A percentile compares a stretch with the other conserved stretches of the same genome.
These are phyloP conservation scores for Globisporangium cylindrosporum DNA, from an alignment of 352 stramenopile species.

Conservation along the genomic window DNA sequence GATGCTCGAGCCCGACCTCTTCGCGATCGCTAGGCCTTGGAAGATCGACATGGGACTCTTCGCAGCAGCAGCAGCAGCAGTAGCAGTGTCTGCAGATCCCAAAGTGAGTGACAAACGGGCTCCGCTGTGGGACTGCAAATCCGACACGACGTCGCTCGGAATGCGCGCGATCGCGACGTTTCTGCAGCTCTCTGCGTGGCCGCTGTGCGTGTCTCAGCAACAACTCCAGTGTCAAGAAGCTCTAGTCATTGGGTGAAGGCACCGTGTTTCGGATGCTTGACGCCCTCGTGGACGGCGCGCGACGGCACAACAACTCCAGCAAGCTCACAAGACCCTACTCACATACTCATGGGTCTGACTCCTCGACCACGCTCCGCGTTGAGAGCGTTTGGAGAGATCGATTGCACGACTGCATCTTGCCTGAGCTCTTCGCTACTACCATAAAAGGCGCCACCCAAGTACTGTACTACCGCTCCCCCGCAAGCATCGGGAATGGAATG, in stretches of 20 bases:
- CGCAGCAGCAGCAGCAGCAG: no score
- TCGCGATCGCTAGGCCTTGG: background rate
- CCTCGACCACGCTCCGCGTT: background rate
- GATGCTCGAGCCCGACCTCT: background rate
- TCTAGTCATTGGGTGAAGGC: background rate
- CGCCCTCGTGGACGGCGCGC: background rate
- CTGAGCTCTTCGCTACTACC: background rate
- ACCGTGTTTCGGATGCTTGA: background rate
- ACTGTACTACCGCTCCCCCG: conserved; percentile 1
- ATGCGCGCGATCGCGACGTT: conserved; percentile 1
- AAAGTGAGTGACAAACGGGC: background rate
- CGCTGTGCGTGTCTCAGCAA: background rate
- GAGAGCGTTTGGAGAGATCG: background rate
- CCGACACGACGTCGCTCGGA: background rate
- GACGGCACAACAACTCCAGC: no score
- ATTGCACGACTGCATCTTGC: conserved; percentile 3
- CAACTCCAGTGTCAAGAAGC: background rate
- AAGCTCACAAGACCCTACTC: background rate
- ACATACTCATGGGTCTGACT: background rate
- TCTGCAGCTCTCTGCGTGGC: background rate
- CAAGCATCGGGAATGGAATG: background rate
- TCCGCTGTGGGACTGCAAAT: conserved; percentile 1
- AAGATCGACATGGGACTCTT: background rate
- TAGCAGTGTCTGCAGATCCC: no score
- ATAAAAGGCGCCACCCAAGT: background rate